Evolutionary conservation across 2,329 filamentous ascomycete species (phyloP).

Genomic region (Monilinia polystroma): DNA sequence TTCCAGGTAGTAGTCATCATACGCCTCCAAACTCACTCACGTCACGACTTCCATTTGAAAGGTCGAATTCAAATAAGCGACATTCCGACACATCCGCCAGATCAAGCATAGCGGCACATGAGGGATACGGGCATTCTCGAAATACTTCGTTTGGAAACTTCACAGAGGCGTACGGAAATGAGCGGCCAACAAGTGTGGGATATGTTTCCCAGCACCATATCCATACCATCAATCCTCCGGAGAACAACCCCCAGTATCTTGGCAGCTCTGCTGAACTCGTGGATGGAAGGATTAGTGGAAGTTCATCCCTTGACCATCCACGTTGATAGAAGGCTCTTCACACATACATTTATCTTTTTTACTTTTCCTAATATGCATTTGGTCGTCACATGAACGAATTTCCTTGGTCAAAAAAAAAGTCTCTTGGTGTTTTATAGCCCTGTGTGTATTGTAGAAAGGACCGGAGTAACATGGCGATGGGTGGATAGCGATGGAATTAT

Average conservation of each 20-base stretch:
- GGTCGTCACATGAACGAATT: slow-evolving; percentile 22
- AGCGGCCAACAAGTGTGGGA: slow-evolving; percentile 55
- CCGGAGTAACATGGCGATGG: slow-evolving; percentile 21
- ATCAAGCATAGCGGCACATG: slow-evolving; percentile 51
- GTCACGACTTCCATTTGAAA: slow-evolving; percentile 54
- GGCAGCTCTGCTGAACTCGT: slow-evolving; percentile 59
- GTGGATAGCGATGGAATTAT: slow-evolving; percentile 10
- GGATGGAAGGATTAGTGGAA: slow-evolving; percentile 40
- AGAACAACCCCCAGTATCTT: slow-evolving; percentile 47
- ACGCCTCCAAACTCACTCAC: slow-evolving; percentile 33
- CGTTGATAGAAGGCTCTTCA: slow-evolving; percentile 7
- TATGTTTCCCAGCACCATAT: slow-evolving; percentile 59
- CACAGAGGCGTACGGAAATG: slow-evolving; percentile 44
- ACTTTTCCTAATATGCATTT: slow-evolving; percentile 17
- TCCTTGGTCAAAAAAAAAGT: slow-evolving; percentile 24
- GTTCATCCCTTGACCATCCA: slow-evolving; percentile 32
- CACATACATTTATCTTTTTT: slow-evolving; percentile 19
- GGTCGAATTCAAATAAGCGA: slow-evolving; percentile 53
- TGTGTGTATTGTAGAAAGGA: slow-evolving; percentile 22
- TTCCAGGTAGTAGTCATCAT: slow-evolving; percentile 26
- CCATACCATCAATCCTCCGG: slow-evolving; percentile 52
- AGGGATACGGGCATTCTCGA: slow-evolving; percentile 46
- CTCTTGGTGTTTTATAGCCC: slow-evolving; percentile 21
- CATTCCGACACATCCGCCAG: slow-evolving; percentile 51
- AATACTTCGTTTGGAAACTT: slow-evolving; percentile 31